These are phyloP conservation scores for Plasmopara muralis DNA, from an alignment of 352 stramenopile species.

Conservation along the genomic window DNA sequence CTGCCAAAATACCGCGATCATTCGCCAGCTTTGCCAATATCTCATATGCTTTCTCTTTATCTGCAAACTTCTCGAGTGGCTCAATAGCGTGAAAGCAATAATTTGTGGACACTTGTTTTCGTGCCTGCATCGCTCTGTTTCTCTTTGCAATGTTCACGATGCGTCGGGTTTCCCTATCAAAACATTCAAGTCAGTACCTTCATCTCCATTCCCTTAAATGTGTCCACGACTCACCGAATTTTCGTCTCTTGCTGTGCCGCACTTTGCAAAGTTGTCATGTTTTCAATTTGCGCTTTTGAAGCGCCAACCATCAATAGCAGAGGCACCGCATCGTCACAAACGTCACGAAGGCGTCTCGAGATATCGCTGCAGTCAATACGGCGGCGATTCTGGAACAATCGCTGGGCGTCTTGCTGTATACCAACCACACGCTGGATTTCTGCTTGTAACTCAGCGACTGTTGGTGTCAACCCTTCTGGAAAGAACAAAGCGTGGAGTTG, in stretches of 20 bases:
- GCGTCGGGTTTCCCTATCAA: conserved; percentile 36
- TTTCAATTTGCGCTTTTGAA: conserved; percentile 35
- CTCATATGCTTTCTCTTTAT: conserved; percentile 46
- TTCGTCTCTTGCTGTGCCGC: conserved; percentile 30
- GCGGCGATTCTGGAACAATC: conserved; percentile 51
- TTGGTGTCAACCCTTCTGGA: conserved; percentile 13
- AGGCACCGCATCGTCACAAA: conserved; percentile 19
- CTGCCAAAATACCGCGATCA: conserved; percentile 82
- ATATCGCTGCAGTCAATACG: conserved; percentile 33
- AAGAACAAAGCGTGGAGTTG: conserved; percentile 26
- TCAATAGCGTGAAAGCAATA: conserved; percentile 75
- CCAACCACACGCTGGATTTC: conserved; percentile 23
- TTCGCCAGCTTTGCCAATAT: conserved; percentile 82
- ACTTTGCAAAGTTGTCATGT: conserved; percentile 42
- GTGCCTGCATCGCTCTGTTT: conserved; percentile 34
- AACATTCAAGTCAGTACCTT: neutral
- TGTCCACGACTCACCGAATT: conserved; percentile 30
- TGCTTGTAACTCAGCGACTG: conserved; percentile 33
- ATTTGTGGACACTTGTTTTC: conserved; percentile 33
- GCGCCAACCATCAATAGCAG: conserved; percentile 47
- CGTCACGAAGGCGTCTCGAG: conserved; percentile 11
- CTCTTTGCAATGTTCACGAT: conserved; percentile 52
- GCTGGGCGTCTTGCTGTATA: conserved; percentile 38
- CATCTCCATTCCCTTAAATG: neutral
- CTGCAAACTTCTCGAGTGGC: conserved; percentile 48